These are phyloP conservation scores for Beauveria asiatica DNA, from an alignment of 2,329 filamentous ascomycete genomes.

Conservation along the genomic window DNA sequence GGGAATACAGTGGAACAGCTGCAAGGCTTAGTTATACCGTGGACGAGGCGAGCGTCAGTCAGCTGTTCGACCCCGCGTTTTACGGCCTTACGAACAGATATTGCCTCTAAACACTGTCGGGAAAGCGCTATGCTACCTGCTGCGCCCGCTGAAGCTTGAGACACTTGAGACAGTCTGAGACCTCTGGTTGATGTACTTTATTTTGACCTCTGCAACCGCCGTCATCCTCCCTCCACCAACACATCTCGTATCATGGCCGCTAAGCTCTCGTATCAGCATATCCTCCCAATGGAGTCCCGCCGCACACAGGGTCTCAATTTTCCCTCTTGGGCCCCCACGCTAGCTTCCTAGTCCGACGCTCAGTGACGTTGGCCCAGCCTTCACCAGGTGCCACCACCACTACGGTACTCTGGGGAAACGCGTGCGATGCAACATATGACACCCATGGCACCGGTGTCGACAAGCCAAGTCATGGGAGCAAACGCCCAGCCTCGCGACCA, in stretches of 20 bases:
- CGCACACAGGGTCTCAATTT: not conserved
- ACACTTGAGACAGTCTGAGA: not conserved
- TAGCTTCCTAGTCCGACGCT: not conserved
- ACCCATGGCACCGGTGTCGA: not conserved
- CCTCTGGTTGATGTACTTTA: not conserved
- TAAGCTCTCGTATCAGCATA: not conserved
- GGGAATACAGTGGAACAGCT: not conserved
- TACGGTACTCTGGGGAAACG: not conserved
- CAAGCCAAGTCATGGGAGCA: constrained; percentile 1
- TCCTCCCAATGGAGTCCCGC: not conserved
- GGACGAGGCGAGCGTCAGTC: not conserved
- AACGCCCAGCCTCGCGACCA: not conserved
- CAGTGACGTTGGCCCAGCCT: constrained; percentile 9
- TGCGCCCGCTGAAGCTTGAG: not conserved
- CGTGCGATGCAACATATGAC: not conserved
- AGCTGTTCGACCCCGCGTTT: not conserved
- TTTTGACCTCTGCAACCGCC: not conserved
- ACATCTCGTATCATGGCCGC: not conserved
- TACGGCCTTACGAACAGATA: too few species aligned
- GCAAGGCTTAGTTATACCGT: not conserved
- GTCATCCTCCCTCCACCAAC: not conserved
- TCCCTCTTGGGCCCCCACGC: not conserved
- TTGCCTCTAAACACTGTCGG: too few species aligned
- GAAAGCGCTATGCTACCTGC: not conserved
- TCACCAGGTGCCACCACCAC: not conserved